Conservation (phyloP, 208 protist species). For the Novymonas esmeraldas region DNA sequence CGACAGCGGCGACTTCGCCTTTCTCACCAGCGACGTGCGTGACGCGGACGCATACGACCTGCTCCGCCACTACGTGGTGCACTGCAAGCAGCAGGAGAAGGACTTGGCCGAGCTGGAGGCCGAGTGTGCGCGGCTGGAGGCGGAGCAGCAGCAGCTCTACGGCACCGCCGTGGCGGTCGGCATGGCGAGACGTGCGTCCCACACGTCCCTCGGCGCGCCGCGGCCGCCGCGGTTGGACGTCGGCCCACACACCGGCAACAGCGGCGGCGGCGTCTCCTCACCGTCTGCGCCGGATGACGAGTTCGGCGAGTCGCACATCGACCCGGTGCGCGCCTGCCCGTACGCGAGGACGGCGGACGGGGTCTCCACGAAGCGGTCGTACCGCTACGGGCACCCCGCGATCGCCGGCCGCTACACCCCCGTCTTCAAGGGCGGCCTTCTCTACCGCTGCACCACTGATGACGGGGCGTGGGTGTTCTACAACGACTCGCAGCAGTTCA, state of each 20-base stretch:
- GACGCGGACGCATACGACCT: slow-evolving; percentile 33
- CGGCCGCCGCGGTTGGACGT: slow-evolving; percentile 19
- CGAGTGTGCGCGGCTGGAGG: slow-evolving; percentile 24
- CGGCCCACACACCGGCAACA: slow-evolving; percentile 13
- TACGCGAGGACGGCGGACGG: slow-evolving; percentile 14
- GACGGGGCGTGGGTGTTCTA: slow-evolving; percentile 70
- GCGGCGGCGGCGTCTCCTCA: slow-evolving; percentile 20
- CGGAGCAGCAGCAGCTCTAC: slow-evolving; percentile 34
- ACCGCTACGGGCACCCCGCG: slow-evolving; percentile 29
- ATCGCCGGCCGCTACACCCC: slow-evolving; percentile 20
- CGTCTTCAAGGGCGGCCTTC: slow-evolving; percentile 39
- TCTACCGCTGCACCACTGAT: slow-evolving; percentile 44
- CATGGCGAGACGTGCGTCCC: slow-evolving; percentile 20
- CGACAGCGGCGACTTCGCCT: slow-evolving; percentile 44
- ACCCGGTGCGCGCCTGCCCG: slow-evolving; percentile 30
- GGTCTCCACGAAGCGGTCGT: not conserved
- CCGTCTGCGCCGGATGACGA: slow-evolving; percentile 35
- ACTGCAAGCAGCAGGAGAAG: slow-evolving; percentile 39
- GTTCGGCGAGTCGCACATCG: slow-evolving; percentile 57
- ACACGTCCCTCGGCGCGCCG: slow-evolving; percentile 12
- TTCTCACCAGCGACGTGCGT: slow-evolving; percentile 22
- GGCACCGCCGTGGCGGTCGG: slow-evolving; percentile 7
- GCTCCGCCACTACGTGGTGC: slow-evolving; percentile 34
- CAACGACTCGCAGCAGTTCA: slow-evolving; percentile 71
- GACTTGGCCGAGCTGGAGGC: slow-evolving; percentile 11